A percentile compares a stretch with the other conserved stretches of the same genome.
Conservation (phyloP, 106 monocot species). For the Acorus calamus region DNA sequence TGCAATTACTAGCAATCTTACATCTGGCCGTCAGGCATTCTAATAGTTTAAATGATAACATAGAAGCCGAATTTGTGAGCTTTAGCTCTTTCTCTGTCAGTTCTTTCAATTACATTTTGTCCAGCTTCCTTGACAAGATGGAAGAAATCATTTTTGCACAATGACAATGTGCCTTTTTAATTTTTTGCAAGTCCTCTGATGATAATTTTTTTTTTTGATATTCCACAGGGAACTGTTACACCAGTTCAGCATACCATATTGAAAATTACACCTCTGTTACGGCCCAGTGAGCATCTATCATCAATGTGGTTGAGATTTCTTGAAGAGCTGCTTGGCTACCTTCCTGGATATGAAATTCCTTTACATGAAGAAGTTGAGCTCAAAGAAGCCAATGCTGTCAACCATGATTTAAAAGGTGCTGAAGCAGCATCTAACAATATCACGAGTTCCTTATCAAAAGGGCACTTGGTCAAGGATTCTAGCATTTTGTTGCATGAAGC, state of each 20-base stretch:
- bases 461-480: too few relatives aligned
- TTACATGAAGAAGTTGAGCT: constrained; percentile 17
- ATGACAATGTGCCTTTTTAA: constrained; percentile 1
- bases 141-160: not conserved
- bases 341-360: constrained; percentile 39
- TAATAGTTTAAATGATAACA: constrained; percentile 28
- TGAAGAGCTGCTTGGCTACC: constrained; percentile 44
- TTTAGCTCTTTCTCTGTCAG: not conserved
- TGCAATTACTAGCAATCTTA: constrained; percentile 45
- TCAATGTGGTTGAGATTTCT: constrained; percentile 64
- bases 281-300: constrained; percentile 50
- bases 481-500: too few relatives aligned
- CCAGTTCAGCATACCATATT: constrained; percentile 69
- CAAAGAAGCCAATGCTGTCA: constrained; percentile 2
- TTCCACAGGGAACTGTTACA: constrained; percentile 49
- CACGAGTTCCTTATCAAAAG: not conserved
- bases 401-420: constrained; percentile 9
- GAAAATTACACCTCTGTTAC: constrained; percentile 68
- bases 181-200: not conserved
- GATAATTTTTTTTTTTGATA: constrained; percentile 8
- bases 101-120: not conserved
- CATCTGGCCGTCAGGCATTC: constrained; percentile 50
- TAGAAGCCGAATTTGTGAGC: constrained; percentile 67
- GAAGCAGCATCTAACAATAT: constrained; percentile 2
- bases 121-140: not conserved